Evolutionary conservation across 139 green algal genomes (phyloP).

Genomic region (Chlorella vulgaris): DNA sequence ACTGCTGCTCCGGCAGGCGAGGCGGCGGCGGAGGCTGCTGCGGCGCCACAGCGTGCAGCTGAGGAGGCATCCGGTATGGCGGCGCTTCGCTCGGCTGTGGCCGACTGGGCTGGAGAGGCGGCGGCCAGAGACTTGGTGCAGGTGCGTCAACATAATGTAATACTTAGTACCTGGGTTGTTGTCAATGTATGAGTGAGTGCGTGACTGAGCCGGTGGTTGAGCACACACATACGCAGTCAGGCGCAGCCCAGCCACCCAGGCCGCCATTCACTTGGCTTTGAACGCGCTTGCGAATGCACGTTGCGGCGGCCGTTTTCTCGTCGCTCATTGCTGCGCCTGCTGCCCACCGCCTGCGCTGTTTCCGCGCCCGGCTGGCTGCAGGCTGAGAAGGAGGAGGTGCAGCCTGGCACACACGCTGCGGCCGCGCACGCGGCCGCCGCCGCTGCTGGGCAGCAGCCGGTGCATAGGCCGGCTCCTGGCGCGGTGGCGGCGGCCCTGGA

Average conservation of each 20-base stretch:
- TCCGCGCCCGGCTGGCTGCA: background rate
- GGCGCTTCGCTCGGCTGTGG: slow-evolving; percentile 29
- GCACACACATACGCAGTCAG: too few relatives aligned
- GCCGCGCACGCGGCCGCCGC: background rate
- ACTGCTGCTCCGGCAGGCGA: background rate
- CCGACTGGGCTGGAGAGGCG: slow-evolving; percentile 25
- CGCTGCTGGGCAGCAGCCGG: background rate
- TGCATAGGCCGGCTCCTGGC: too few relatives aligned
- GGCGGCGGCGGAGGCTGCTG: background rate
- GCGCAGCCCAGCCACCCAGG: too few relatives aligned
- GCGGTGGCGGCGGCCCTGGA: background rate
- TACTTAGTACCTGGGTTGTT: too few relatives aligned
- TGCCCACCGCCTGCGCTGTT: background rate
- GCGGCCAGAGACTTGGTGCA: slow-evolving; percentile 24
- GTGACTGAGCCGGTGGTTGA: too few relatives aligned
- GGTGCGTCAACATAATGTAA: too few relatives aligned
- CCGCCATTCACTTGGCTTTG: too few relatives aligned
- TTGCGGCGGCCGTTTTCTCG: background rate
- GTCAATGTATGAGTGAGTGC: background rate
- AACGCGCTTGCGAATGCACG: background rate
- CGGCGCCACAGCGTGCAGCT: background rate
- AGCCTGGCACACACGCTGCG: background rate
- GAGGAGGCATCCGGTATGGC: slow-evolving; percentile 14
- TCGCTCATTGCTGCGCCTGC: background rate
- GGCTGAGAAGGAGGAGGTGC: background rate